Base-by-base conservation (phyloP, 805 yeast species). In the Candida boidinii region DNA sequence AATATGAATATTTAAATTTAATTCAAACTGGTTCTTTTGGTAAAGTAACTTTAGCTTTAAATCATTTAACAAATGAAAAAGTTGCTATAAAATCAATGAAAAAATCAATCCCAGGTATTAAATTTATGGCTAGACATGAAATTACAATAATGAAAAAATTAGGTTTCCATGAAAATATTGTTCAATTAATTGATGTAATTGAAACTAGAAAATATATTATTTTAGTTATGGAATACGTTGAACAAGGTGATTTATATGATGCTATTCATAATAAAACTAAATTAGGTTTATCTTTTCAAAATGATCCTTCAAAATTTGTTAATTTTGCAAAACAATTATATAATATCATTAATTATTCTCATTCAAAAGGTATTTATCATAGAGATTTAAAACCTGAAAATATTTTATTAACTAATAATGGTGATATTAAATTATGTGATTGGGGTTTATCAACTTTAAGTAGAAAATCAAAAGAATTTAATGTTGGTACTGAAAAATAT, bases 361-460 rank as follows among this genome's bases (percentile, higher is more conserved):
- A 81, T 47, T 53, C 68, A 4, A 54, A 58, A 26, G 79, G 79
- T 1, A 64, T 79, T 11, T 78, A 71, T 41, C 88, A 79, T 51
- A 61, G 88, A 30, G 88, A 79, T 48, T 67, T 79, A 36, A 79
- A 79, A 52, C 88, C 88, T 1, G 88, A 79, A 54, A 79, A 79
- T 45, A 66, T 79, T 19, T 55, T 79, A 21, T 56, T 79, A 32
- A 68, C 68, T 42, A 52, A 53, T 4, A 54, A 62, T 32, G 76
- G 78, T 29, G 51, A 67, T 19, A 62, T 78, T 31, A 79, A 79
- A 51, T 55, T 79, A 30, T 77, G 84, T 35, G 87, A 79, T 51
- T 79, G 85, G 84, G 88, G 88, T 0, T 66, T 79, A 31, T 70
- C 83, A 16, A 72, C 79, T 7, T 29, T 39, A 28, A 39, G 45